Conservation (phyloP, 805 yeast genomes). For the Wickerhamomyces ciferrii region DNA sequence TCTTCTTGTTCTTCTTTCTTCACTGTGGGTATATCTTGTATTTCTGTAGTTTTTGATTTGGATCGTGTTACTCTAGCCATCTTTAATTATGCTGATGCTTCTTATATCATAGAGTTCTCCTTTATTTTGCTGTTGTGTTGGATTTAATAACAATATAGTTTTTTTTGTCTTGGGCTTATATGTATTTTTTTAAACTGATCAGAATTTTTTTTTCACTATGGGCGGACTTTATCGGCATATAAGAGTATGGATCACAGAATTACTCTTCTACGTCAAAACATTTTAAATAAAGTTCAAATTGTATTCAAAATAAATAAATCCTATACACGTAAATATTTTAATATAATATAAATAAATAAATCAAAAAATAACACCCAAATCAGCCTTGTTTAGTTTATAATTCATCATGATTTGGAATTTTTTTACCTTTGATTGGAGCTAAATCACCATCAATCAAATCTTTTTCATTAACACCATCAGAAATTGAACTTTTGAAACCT, state of each 20-base stretch:
- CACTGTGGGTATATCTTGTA: background rate
- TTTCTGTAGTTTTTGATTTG: background rate
- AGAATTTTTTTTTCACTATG: background rate
- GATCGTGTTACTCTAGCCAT: background rate
- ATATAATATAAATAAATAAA: too few species aligned
- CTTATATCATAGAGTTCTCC: background rate
- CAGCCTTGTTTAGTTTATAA: background rate
- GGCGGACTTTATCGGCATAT: background rate
- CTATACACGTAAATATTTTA: too few species aligned
- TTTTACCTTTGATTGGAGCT: too few species aligned
- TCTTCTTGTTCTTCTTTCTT: background rate
- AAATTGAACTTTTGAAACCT: constrained; percentile 46
- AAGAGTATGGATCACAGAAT: too few species aligned
- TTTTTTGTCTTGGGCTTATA: too few species aligned
- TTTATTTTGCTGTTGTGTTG: too few species aligned
- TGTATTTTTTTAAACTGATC: background rate
- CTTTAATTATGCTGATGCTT: background rate
- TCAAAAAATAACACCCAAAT: too few species aligned
- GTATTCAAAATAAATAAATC: too few species aligned
- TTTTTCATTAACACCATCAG: constrained; percentile 28
- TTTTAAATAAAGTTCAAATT: background rate
- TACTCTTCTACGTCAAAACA: too few species aligned
- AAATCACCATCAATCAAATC: constrained; percentile 9
- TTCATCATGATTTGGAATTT: background rate
- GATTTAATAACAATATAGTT: too few species aligned